Evolutionary conservation across 495 filamentous ascomycete genomes (phyloP).

Genomic region (Tetracladium setigerum): DNA sequence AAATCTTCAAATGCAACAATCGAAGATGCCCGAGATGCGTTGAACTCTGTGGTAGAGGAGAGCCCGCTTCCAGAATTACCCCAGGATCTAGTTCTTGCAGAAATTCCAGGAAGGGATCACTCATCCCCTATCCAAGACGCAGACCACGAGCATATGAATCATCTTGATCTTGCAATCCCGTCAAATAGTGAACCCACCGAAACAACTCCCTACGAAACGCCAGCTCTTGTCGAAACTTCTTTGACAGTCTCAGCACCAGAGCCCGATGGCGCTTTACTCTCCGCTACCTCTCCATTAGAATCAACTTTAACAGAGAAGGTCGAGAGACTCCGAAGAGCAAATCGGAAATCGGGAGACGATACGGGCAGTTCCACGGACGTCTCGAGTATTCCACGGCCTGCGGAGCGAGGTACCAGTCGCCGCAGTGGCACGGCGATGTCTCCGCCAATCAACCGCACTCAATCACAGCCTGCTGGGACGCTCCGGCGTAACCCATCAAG

Average conservation of each 20-base stretch:
- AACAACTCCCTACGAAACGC: neutral
- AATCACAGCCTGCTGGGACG: conserved; percentile 54
- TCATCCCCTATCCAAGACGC: neutral
- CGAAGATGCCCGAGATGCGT: conserved; percentile 59
- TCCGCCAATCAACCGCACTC: conserved; percentile 59
- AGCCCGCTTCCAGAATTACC: conserved; percentile 20
- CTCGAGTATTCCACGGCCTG: conserved; percentile 45
- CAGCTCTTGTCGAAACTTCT: conserved; percentile 9
- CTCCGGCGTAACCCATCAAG: conserved; percentile 11
- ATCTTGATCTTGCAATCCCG: conserved; percentile 65
- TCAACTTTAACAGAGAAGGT: conserved; percentile 39
- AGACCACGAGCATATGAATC: conserved; percentile 47
- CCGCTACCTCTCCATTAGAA: conserved; percentile 17
- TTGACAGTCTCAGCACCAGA: too few species aligned
- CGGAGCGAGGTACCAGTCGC: conserved; percentile 36
- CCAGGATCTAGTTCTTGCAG: neutral
- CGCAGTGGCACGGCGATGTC: conserved; percentile 40
- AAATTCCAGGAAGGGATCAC: neutral
- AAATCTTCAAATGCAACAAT: conserved; percentile 46
- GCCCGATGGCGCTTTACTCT: conserved; percentile 5
- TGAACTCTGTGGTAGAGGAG: conserved; percentile 64
- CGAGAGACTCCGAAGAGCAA: conserved; percentile 34
- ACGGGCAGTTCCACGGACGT: conserved; percentile 5
- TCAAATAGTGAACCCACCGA: conserved; percentile 22
- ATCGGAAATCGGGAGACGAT: neutral